These are phyloP conservation scores for Infundibulicybe gibba DNA, from an alignment of 768 basidiomycete species.

Conservation along the genomic window DNA sequence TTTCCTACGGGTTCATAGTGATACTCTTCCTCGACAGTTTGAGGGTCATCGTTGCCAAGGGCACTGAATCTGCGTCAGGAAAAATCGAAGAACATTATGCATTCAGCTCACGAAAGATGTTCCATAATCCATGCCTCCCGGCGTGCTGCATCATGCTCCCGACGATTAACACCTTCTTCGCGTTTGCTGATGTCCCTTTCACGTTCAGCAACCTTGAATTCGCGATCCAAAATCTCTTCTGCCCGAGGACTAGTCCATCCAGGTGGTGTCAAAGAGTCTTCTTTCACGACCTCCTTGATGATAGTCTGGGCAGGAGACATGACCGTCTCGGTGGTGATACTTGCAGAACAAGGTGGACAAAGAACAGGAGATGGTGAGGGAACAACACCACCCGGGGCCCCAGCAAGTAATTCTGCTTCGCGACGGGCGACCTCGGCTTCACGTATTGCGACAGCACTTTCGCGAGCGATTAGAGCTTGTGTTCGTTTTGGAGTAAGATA, in stretches of 20 bases:
- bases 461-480: conserved; percentile 75
- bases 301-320: conserved; percentile 65
- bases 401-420: conserved; percentile 81
- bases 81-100: background rate
- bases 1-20: conserved; percentile 65
- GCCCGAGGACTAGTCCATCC: conserved; percentile 78
- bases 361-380: conserved; percentile 45
- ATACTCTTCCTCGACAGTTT: conserved; percentile 75
- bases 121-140: conserved; percentile 94
- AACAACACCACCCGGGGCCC: conserved; percentile 78
- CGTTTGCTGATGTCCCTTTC: conserved; percentile 85
- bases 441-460: conserved; percentile 74
- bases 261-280: conserved; percentile 73
- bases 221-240: conserved; percentile 81
- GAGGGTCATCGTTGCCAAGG: conserved; percentile 65
- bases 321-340: conserved; percentile 55
- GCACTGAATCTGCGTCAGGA: conserved; percentile 34
- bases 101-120: conserved; percentile 69
- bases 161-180: conserved; percentile 80
- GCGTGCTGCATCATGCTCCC: conserved; percentile 83
- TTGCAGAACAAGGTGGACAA: conserved; percentile 57
- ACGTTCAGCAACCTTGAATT: conserved; percentile 80
- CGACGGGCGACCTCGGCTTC: conserved; percentile 89
- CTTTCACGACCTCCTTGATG: conserved; percentile 85
- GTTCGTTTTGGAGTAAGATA: conserved; percentile 81